These are phyloP conservation scores for Ilex aquifolium DNA, from an alignment of 257 asterid species.

Conservation along the genomic window DNA sequence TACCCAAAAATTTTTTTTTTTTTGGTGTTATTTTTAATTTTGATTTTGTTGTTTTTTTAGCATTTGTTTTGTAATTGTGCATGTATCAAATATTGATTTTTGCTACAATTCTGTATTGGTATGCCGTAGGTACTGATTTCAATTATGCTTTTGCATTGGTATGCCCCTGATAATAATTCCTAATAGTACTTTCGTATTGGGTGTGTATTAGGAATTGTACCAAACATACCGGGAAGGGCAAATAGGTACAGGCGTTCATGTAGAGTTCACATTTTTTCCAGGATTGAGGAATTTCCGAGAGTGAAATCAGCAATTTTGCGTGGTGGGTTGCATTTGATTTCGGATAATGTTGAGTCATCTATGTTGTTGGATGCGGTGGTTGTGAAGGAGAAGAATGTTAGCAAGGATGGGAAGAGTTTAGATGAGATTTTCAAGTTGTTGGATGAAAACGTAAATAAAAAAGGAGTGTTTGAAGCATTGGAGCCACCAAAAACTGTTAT, in stretches of 20 bases:
- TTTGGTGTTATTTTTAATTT: no score
- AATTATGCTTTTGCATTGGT: not conserved
- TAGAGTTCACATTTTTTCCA: slow-evolving; percentile 72
- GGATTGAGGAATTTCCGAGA: slow-evolving; percentile 37
- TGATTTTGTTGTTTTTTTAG: no score
- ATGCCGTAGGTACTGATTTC: not conserved
- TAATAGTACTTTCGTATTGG: slow-evolving; percentile 3
- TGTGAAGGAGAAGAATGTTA: slow-evolving; percentile 38
- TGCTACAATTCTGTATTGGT: not conserved
- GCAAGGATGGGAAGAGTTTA: slow-evolving; percentile 42
- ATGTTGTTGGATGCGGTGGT: slow-evolving; percentile 51
- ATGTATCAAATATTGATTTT: not conserved
- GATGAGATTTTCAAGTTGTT: slow-evolving; percentile 70
- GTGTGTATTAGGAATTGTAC: slow-evolving; percentile 59
- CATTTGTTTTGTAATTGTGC: no score
- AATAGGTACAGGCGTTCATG: slow-evolving; percentile 46
- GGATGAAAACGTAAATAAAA: slow-evolving; percentile 44
- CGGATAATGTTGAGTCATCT: slow-evolving; percentile 35
- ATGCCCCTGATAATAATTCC: not conserved
- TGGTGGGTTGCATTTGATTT: slow-evolving; percentile 54
- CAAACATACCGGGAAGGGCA: slow-evolving; percentile 46
- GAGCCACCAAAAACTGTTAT: slow-evolving; percentile 66
- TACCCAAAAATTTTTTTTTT: no score
- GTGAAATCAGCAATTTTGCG: slow-evolving; percentile 35
- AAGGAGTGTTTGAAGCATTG: slow-evolving; percentile 39